Evolutionary conservation across 345 rosid genomes (phyloP), one percentile per base, ranked within the genome.

Genomic region (Sisymbrium irio): DNA sequence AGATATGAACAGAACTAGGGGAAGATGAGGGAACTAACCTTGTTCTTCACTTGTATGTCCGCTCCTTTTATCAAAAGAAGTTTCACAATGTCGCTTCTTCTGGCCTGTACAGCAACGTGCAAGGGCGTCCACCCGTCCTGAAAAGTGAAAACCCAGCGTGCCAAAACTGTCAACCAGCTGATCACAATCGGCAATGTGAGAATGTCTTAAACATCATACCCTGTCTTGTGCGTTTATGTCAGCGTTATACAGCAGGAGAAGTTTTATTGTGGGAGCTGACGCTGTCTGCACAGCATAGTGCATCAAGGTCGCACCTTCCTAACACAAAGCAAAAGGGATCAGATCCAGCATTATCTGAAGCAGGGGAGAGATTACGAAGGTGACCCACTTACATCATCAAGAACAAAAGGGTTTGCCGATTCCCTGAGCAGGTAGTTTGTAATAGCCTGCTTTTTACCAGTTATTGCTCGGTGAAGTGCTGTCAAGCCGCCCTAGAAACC

Each of bases 61-160:
- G 95, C 98, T 49, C 96, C 87, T 87, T 87, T 94, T 36, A 88
- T 81, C 72, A 94, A 72, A 72, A 94, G 78, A 27, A 94, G 95
- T 77, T 84, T 91, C 77, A 89, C 87, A 9, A 86, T 62, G 72
- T 94, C 98, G 2, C 91, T 86, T 81, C 97, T 88, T 75, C 80
- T 81, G 49, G 85, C 85, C 83, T 86, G 97, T 77, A 91, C 96
- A 53, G 98, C 96, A 63, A 94, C 89, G 79, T 94, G 98, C 64
- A 94, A 73, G 9, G 98, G 97, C 36, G 97, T 84, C 98, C 98
- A 94, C 69, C 97, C 98, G 71, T 94, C 90, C 97, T 94, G 76
- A 72, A 78, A 73, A 74, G 96, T 94, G 76, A 72, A 78, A 73
- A 74, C 36, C 20, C 22, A 73, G 36, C 36, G 54, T 54, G 37